Percentiles rank a stretch among this genome's conserved stretches.
These are phyloP conservation scores for Plasmodium coatneyi DNA, from an alignment of 169 alveolate genomes.

Conservation along the genomic window DNA sequence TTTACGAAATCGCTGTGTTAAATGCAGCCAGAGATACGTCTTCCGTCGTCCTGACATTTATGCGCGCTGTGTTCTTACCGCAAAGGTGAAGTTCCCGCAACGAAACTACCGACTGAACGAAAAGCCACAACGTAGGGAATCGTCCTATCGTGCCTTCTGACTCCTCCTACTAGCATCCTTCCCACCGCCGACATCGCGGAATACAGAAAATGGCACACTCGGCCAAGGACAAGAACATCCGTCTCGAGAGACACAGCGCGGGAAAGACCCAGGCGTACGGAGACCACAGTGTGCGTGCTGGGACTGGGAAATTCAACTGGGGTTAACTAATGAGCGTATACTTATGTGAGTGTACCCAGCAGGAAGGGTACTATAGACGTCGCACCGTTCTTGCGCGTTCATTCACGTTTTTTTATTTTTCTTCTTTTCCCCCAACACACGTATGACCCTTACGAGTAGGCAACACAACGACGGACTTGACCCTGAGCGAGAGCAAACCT, in stretches of 20 bases:
- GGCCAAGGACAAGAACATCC: conserved; percentile 71
- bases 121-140: neutral
- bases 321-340: conserved; percentile 10
- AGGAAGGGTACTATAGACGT: neutral
- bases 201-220: conserved; percentile 26
- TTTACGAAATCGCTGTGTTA: neutral
- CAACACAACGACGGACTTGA: conserved; percentile 23
- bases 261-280: conserved; percentile 72
- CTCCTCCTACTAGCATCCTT: neutral
- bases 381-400: neutral
- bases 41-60: neutral
- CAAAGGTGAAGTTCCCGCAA: neutral
- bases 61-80: neutral
- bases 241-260: conserved; percentile 75
- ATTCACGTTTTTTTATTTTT: conserved; percentile 11
- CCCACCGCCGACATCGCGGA: neutral
- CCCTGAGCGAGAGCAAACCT: conserved; percentile 7
- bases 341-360: neutral
- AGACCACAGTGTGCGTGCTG: conserved; percentile 52
- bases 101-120: neutral
- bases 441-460: conserved; percentile 5
- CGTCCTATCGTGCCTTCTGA: neutral
- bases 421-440: neutral
- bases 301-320: conserved; percentile 71
- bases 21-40: neutral